Evolutionary conservation across 2,329 filamentous ascomycete genomes (phyloP), one percentile per base, ranked within the genome.

Genomic region (Colletotrichum sp.): DNA sequence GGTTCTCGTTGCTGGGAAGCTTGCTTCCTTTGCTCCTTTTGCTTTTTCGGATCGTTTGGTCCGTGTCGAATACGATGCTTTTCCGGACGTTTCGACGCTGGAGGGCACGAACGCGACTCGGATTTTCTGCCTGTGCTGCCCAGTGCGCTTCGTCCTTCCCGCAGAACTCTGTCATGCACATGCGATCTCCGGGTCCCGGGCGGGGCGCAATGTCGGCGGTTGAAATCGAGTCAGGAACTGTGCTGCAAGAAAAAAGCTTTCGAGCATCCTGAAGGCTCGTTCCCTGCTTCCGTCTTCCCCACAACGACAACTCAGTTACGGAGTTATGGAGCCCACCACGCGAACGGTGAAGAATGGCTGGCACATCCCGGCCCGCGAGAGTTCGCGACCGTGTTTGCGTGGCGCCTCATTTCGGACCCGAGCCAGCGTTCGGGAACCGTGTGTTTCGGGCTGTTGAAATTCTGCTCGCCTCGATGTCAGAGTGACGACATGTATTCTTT

Each of bases 371-470:
- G 72, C 36, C 19, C 16, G 62, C 62, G 69, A 72, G 15, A 75
- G 69, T 57, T 72, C 27, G 66, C 67, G 67, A 57, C 69, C 29
- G 29, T 22, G 12, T 52, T 22, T 44, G 25, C 27, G 30, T 4
- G 61, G 25, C 49, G 9, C 29, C 32, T 55, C 36, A 61, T 30
- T 52, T 55, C 29, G 30, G 27, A 44, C 63, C 72, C 69, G 69
- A 72, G 72, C 72, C 36, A 75, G 39, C 55, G 72, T 63, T 68
- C 57, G 71, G 55, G 44, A 39, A n/a, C 32, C n/a, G 13, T 30
- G 11, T 13, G 12, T 34, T 39, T 49, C 27, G 34, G 27, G 32
- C 49, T 6, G 70, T 30, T 11, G 55, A 30, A 30, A 19, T 16
- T 64, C 13, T 32, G 62, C 19, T 6, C 34, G 12, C 39, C 4